Evolutionary conservation across 2,329 filamentous ascomycete genomes (phyloP).

Genomic region (Aspergillus tanneri): DNA sequence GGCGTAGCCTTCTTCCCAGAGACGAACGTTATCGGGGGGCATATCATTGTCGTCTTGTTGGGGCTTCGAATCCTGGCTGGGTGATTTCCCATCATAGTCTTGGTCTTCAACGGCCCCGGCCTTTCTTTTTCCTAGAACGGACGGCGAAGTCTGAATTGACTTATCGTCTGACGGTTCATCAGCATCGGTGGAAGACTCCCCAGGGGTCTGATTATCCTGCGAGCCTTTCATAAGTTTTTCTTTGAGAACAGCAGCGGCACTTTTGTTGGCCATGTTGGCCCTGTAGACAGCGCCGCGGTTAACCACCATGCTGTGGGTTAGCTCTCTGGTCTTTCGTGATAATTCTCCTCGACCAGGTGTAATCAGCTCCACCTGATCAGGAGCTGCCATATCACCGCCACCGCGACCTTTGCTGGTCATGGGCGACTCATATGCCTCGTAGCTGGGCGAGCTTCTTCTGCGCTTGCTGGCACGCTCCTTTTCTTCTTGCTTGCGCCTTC

Average conservation of each 20-base stretch:
- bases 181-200: slow-evolving; percentile 27
- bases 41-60: slow-evolving; percentile 57
- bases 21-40: slow-evolving; percentile 74
- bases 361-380: slow-evolving; percentile 58
- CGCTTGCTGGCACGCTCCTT: slow-evolving; percentile 48
- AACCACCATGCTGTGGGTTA: slow-evolving; percentile 87
- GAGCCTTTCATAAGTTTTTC: slow-evolving; percentile 63
- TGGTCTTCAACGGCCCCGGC: slow-evolving; percentile 67
- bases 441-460: slow-evolving; percentile 47
- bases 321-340: slow-evolving; percentile 56
- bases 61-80: slow-evolving; percentile 51
- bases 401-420: slow-evolving; percentile 27
- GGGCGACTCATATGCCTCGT: slow-evolving; percentile 37
- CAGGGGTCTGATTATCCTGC: slow-evolving; percentile 19
- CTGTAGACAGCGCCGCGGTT: slow-evolving; percentile 66
- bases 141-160: slow-evolving; percentile 31
- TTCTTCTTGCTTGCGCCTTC: slow-evolving; percentile 72
- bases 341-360: slow-evolving; percentile 55
- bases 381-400: slow-evolving; percentile 31
- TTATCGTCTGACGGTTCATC: slow-evolving; percentile 27
- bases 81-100: slow-evolving; percentile 56
- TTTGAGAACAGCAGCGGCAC: slow-evolving; percentile 84
- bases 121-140: slow-evolving; percentile 58
- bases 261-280: slow-evolving; percentile 85
- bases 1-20: slow-evolving; percentile 95